Evolutionary conservation across 2,329 filamentous ascomycete genomes (phyloP), one percentile per base, ranked within the genome.

Genomic region (Microsporum canis): DNA sequence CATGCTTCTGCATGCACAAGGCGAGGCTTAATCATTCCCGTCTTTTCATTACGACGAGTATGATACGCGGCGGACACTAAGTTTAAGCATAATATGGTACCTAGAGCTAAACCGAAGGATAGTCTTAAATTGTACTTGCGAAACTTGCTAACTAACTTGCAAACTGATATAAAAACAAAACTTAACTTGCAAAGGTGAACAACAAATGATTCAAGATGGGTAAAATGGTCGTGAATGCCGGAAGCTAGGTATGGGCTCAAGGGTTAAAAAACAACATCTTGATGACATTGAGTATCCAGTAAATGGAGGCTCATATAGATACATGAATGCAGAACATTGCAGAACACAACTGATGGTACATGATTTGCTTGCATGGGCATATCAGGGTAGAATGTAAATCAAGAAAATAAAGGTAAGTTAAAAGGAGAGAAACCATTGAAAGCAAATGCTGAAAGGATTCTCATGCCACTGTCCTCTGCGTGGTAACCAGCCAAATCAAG

Each of bases 241-340:
- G 27, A 23, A 59, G 38, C 55, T 38, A 29, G 29, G 59, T 39
- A 36, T 43, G 34, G 34, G 29, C 41, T 59, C 56, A 60, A 57
- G 45, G 47, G 56, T 45, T 57, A 57, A 55, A 43, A 47, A 57
- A 29, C 45, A 59, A 49, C 45, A 33, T 59, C 51, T 55, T 36
- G 33, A 3, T 55, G 36, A 36, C 51, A 36, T 55, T 55, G 33
- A 55, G 31, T 31, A 14, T 23, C 51, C 29, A 55, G 43, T 34
- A 55, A 34, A n/a, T 38, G 29, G 45, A 31, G 51, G 51, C 33
- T 55, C 51, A 55, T 63, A 61, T 59, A 59, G 60, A 45, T 63
- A 63, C 62, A 63, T 53, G 56, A 59, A 39, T 36, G 47, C 41
- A 57, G 23, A 39, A 60, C 36, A 59, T 55, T 60, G 58, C 41